Percentiles rank a stretch among this genome's conserved stretches.
These are phyloP conservation scores for Paecilomyces variotii DNA, from an alignment of 2,329 filamentous ascomycete species.

Conservation along the genomic window DNA sequence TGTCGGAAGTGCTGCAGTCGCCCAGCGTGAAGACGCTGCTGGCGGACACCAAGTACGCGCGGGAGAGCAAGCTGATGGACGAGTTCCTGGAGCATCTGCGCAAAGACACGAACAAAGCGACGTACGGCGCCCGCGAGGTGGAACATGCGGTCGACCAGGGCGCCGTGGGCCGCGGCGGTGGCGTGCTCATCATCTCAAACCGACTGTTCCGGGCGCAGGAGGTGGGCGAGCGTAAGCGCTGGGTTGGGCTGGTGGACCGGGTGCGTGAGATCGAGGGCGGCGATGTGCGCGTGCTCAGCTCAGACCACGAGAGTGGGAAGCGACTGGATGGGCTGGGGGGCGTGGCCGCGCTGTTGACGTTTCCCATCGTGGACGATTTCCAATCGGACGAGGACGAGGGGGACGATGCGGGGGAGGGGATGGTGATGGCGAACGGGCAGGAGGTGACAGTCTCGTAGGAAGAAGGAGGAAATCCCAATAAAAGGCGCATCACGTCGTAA, in stretches of 20 bases:
- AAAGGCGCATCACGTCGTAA: not conserved
- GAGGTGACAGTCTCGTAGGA: not conserved
- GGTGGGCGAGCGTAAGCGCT: conserved; percentile 65
- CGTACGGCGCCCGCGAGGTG: conserved; percentile 81
- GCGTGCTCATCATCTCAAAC: conserved; percentile 79
- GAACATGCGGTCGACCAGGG: conserved; percentile 76
- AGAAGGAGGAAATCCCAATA: not conserved
- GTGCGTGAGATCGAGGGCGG: conserved; percentile 76
- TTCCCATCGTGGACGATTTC: conserved; percentile 75
- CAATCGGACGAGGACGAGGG: conserved; percentile 46
- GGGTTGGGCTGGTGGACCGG: conserved; percentile 77
- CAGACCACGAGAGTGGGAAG: conserved; percentile 87
- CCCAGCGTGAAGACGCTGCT: conserved; percentile 69
- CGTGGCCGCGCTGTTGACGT: conserved; percentile 84
- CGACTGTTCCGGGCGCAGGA: conserved; percentile 78
- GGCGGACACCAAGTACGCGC: conserved; percentile 78
- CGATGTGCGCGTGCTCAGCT: conserved; percentile 81
- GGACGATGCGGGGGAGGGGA: conserved; percentile 8
- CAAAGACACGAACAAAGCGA: conserved; percentile 77
- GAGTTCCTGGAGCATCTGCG: conserved; percentile 70
- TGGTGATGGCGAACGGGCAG: conserved; percentile 1
- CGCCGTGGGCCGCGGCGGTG: conserved; percentile 79
- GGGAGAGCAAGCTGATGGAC: conserved; percentile 78
- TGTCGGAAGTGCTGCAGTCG: conserved; percentile 79
- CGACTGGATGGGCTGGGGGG: conserved; percentile 75